phyloP scores from a whole-genome alignment of 176 grass and related monocot species.

The Rhipidocladum racemiflorum region DNA sequence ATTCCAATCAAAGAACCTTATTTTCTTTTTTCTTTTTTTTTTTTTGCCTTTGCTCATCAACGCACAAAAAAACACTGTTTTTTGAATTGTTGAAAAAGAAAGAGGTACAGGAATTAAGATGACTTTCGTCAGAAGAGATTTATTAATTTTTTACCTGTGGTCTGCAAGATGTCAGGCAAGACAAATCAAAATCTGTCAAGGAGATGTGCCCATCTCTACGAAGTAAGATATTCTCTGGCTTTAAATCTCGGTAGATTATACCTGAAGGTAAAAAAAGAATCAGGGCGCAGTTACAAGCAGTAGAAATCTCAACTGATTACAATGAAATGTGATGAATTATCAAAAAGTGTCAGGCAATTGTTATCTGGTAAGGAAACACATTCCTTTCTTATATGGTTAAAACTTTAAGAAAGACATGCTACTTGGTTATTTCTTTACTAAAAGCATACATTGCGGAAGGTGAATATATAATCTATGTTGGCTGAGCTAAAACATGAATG shows the following conservation, averaged over 20 bases:
- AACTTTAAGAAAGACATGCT: not conserved
- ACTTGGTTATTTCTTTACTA: not conserved
- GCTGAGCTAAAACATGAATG: not conserved
- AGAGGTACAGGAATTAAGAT: not conserved
- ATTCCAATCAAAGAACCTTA: slow-evolving; percentile 19
- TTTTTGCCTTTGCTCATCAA: not conserved
- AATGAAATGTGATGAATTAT: not conserved
- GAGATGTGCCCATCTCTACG: slow-evolving; percentile 75
- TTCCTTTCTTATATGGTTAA: not conserved
- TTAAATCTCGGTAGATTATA: slow-evolving; percentile 93
- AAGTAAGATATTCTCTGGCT: slow-evolving; percentile 95
- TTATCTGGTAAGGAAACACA: not conserved
- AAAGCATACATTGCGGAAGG: not conserved
- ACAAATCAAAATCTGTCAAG: slow-evolving; percentile 87
- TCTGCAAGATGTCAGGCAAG: slow-evolving; percentile 75
- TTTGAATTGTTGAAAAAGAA: slow-evolving; percentile 10
- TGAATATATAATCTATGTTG: not conserved
- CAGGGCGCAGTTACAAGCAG: not conserved
- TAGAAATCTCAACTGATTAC: not conserved
- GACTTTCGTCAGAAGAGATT: not conserved
- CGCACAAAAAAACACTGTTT: not conserved
- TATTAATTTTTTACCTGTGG: slow-evolving; percentile 53
- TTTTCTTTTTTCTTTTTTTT: not conserved
- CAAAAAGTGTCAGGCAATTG: not conserved
- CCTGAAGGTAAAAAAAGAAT: slow-evolving; percentile 36